Evolutionary conservation across 805 yeast species (phyloP).

Genomic region (Sungouiozyma ichnusensis): DNA sequence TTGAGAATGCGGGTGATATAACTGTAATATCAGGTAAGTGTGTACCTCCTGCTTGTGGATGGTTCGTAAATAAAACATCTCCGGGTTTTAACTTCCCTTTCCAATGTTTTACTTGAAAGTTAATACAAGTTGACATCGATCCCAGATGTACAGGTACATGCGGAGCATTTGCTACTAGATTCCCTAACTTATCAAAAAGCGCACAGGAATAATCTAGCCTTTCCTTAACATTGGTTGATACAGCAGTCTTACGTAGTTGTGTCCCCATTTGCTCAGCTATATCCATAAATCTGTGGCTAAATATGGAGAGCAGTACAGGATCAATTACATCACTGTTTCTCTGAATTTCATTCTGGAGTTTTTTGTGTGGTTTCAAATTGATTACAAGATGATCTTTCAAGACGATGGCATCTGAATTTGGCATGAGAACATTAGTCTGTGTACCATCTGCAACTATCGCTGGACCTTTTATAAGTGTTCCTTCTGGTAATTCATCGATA

Average conservation of each 20-base stretch:
- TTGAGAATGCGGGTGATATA: slow-evolving; percentile 77
- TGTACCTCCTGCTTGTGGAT: slow-evolving; percentile 78
- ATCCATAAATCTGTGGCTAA: slow-evolving; percentile 79
- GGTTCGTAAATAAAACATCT: slow-evolving; percentile 69
- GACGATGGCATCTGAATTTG: slow-evolving; percentile 45
- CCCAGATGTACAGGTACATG: slow-evolving; percentile 83
- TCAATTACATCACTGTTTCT: slow-evolving; percentile 35
- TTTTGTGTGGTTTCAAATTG: slow-evolving; percentile 12
- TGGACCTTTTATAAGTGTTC: slow-evolving; percentile 54
- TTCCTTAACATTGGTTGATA: slow-evolving; percentile 76
- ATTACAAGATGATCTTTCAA: slow-evolving; percentile 55
- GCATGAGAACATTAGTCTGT: slow-evolving; percentile 68
- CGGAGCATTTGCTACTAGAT: slow-evolving; percentile 79
- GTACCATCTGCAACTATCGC: slow-evolving; percentile 72
- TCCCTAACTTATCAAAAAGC: slow-evolving; percentile 64
- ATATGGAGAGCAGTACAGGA: slow-evolving; percentile 64
- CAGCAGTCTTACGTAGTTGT: slow-evolving; percentile 68
- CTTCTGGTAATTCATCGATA: slow-evolving; percentile 43
- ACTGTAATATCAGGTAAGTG: slow-evolving; percentile 89
- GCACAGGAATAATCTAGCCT: slow-evolving; percentile 81
- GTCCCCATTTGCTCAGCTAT: slow-evolving; percentile 87
- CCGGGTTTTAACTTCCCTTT: slow-evolving; percentile 53
- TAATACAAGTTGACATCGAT: slow-evolving; percentile 74
- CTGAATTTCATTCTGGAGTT: slow-evolving; percentile 9
- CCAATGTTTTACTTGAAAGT: slow-evolving; percentile 58